Evolutionary conservation across 1,284 basidiomycete genomes (phyloP), one percentile per base, ranked within the genome.

Genomic region (Ganoderma resinaceum): DNA sequence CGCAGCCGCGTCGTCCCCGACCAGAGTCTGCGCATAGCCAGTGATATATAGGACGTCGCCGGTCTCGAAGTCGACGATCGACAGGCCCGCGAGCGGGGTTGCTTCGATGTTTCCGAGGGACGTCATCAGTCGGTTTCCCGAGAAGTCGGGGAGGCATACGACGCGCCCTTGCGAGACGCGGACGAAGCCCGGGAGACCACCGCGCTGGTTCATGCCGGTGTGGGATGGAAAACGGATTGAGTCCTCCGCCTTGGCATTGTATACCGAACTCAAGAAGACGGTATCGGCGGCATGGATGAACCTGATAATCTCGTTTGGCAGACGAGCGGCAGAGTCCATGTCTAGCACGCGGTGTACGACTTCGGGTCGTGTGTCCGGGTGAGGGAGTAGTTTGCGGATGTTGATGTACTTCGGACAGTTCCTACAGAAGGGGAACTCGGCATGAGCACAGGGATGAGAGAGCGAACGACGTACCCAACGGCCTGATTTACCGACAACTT

Each of bases 121-220:
- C 29, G 52, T 55, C 52, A 55, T 14, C 29, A 55, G 52, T 31
- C 52, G 52, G 29, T 55, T 55, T 33, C 52, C 52, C 16, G 52
- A 55, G 52, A 55, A 55, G 26, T 55, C 52, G 31, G 52, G 52
- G 11, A 55, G 16, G 14, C 52, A 55, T 3, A 55, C 52, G 14
- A 55, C 16, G 16, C 29, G 52, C 18, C 29, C 29, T 29, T 33
- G 26, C 29, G 52, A 55, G 29, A 55, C 52, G 1, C 29, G 52
- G 2, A 33, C 52, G 52, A 55, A 55, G 1, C 52, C 52, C 16
- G 52, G 52, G 29, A 55, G 52, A 18, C 52, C 52, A 5, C 29
- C 52, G 52, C 52, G 52, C 31, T 55, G 52, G 29, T 55, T 55
- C 52, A 55, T 55, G 52, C 52, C 52, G 29, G 52, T 55, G 52